phyloP scores from a whole-genome alignment of 495 filamentous ascomycete species.

The Penicillium riverlandense region DNA sequence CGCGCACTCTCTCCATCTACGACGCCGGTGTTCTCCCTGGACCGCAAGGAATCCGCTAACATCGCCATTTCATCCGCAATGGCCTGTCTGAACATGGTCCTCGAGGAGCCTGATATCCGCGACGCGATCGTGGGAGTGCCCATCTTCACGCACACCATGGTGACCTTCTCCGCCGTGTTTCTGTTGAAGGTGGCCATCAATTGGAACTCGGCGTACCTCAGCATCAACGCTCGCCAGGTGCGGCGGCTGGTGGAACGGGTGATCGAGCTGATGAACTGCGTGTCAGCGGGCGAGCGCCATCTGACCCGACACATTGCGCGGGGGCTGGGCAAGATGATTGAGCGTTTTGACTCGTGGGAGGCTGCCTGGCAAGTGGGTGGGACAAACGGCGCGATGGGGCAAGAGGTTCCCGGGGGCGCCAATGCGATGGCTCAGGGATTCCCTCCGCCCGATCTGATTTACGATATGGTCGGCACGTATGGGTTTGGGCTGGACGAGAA shows the following conservation, averaged over 20 bases:
- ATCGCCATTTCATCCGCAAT: conserved; percentile 51
- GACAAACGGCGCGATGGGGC: conserved; percentile 8
- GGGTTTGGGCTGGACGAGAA: conserved; percentile 43
- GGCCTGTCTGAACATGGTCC: conserved; percentile 46
- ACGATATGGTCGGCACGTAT: conserved; percentile 44
- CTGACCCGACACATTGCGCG: conserved; percentile 47
- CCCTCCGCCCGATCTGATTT: conserved; percentile 41
- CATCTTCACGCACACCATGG: conserved; percentile 57
- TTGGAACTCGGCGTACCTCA: conserved; percentile 45
- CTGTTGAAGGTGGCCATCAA: conserved; percentile 49
- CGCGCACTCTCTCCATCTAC: conserved; percentile 44
- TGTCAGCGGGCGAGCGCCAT: conserved; percentile 45
- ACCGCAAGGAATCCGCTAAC: conserved; percentile 48
- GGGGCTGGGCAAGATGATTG: conserved; percentile 46
- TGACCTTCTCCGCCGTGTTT: conserved; percentile 51
- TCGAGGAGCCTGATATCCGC: conserved; percentile 50
- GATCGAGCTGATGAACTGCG: conserved; percentile 45
- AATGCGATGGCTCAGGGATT: conserved; percentile 43
- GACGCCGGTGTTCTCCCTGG: conserved; percentile 44
- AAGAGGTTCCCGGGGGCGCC: conserved; percentile 33
- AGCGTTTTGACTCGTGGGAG: conserved; percentile 42
- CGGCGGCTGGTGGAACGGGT: conserved; percentile 42
- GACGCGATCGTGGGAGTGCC: conserved; percentile 53
- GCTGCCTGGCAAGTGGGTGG: conserved; percentile 22
- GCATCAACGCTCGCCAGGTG: conserved; percentile 35